Percentiles rank a stretch among this genome's conserved stretches.
Conservation (phyloP, 78 protist species). For the slime mould (Dictyostelium discoideum) region DNA sequence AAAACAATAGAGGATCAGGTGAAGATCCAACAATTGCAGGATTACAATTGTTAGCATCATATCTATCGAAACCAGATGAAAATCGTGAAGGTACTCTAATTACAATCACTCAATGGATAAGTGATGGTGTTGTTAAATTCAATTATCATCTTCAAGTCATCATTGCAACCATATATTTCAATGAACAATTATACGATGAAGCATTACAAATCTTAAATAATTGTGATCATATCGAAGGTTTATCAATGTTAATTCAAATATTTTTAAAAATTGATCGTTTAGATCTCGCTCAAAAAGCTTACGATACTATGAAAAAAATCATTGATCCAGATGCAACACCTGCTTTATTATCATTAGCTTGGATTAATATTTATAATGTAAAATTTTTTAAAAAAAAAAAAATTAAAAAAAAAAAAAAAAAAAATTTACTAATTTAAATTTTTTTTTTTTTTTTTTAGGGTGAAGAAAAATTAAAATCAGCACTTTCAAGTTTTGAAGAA, state of each 20-base stretch:
- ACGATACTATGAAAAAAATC: slow-evolving; percentile 44
- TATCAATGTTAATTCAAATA: slow-evolving; percentile 66
- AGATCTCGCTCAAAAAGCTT: slow-evolving; percentile 71
- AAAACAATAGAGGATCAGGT: neutral
- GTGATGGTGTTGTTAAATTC: slow-evolving; percentile 30
- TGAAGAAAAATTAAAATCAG: slow-evolving; percentile 50
- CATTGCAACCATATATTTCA: slow-evolving; percentile 33
- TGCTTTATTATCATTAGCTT: slow-evolving; percentile 49
- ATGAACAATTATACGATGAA: slow-evolving; percentile 59
- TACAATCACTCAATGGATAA: slow-evolving; percentile 44
- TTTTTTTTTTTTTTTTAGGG: slow-evolving; percentile 15
- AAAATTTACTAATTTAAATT: neutral
- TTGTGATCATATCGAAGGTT: slow-evolving; percentile 71
- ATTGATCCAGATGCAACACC: slow-evolving; percentile 75
- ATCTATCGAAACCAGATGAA: neutral
- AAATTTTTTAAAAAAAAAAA: too few relatives aligned
- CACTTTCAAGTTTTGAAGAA: slow-evolving; percentile 44
- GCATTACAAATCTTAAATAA: slow-evolving; percentile 47
- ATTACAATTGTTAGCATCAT: slow-evolving; percentile 7
- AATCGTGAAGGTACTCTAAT: slow-evolving; percentile 19
- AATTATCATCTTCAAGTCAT: slow-evolving; percentile 57
- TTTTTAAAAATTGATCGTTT: slow-evolving; percentile 79
- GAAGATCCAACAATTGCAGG: neutral
- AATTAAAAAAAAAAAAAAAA: neutral
- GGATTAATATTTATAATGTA: slow-evolving; percentile 56